Base-by-base conservation (phyloP, 805 yeast genomes). In the Candida silvicultrix region DNA sequence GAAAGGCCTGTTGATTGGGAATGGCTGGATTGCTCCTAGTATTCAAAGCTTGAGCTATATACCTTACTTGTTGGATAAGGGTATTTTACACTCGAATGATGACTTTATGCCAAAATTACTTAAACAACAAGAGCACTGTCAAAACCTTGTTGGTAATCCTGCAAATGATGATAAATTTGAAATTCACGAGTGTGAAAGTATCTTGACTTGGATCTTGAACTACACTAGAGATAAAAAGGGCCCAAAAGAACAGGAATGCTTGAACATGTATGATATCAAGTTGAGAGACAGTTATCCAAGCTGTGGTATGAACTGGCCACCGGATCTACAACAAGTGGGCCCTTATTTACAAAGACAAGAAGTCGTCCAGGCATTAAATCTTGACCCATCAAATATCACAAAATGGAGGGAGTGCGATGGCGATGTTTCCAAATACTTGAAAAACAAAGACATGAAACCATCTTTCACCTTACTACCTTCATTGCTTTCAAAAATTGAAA, bases 231-330 rank as follows among this genome's bases (percentile, higher is more conserved):
- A 62, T 28, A 65, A 67, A 42, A 46, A 58, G 0, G 57, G 57
- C 20, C 58, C 69, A 29, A 47, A 57, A n/a, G 53, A 71, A 52
- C 64, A 72, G 57, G 75, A 70, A 47, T 92, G 99, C 62, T 54
- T 78, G 56, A 94, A 94, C 65, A 80, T 89, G 75, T 92, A 94
- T 62, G 96, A 94, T 62, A 77, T 78, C 45, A 75, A 84, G 34
- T 66, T 85, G 44, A 70, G 66, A 34, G 97, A 89, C 60, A 65
- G 80, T 0, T 88, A 72, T 55, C 97, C 98, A 0, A 67, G 84
- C 0, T 94, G 99, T 66, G 98, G 98, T 6, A 73, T 79, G 78
- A 83, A 85, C 62, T 94, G 98, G 98, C 99, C 99, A 0, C 75
- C 74, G 23, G 84, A 77, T 52, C 64, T 86, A 49, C 66, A 64